These are phyloP conservation scores for Salmacisia buchloeana DNA, from an alignment of 1,284 basidiomycete genomes.

Conservation along the genomic window DNA sequence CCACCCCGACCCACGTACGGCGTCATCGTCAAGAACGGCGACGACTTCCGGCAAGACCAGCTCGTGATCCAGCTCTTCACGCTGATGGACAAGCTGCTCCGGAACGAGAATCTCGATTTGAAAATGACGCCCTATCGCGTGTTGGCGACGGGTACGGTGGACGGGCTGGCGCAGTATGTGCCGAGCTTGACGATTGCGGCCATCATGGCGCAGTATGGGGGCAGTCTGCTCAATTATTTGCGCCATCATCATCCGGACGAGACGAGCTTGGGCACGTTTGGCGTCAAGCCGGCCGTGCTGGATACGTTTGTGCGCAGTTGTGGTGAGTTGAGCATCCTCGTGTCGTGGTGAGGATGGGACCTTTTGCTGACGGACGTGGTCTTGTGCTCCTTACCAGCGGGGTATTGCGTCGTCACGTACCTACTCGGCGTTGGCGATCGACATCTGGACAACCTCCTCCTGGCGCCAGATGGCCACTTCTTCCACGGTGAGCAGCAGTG, in stretches of 20 bases:
- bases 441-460: conserved; percentile 89
- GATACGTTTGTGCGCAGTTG: conserved; percentile 96
- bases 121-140: conserved; percentile 89
- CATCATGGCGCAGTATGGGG: conserved; percentile 66
- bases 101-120: conserved; percentile 92
- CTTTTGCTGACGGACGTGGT: conserved; percentile 1
- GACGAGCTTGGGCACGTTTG: conserved; percentile 82
- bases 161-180: conserved; percentile 95
- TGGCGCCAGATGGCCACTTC: conserved; percentile 78
- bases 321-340: conserved; percentile 60
- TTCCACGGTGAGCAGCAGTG: conserved; percentile 49
- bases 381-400: conserved; percentile 59
- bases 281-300: conserved; percentile 82
- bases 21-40: conserved; percentile 97
- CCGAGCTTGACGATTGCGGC: conserved; percentile 89
- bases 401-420: conserved; percentile 97
- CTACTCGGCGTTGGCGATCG: conserved; percentile 94
- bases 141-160: conserved; percentile 80
- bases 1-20: conserved; percentile 60
- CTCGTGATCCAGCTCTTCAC: conserved; percentile 95
- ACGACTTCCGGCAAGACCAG: conserved; percentile 96
- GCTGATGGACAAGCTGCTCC: conserved; percentile 86
- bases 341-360: conserved; percentile 6
- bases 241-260: conserved; percentile 80
- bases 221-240: conserved; percentile 84